These are phyloP conservation scores for Suillus discolor DNA, from an alignment of 768 basidiomycete genomes.

Conservation along the genomic window DNA sequence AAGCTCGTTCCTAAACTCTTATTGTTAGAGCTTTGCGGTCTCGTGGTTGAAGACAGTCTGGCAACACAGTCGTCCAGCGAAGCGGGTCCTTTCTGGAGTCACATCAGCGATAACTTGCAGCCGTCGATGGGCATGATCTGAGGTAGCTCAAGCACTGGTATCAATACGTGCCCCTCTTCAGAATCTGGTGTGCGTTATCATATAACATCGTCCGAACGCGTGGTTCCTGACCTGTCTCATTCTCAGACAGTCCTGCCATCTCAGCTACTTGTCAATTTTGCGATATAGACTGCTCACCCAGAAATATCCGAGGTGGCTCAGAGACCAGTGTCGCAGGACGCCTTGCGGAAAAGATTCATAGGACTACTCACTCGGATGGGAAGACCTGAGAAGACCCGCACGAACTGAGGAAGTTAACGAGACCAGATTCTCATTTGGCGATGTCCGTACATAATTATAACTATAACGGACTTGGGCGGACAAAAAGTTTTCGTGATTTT, in stretches of 20 bases:
- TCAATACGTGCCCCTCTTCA: not conserved
- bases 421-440: not conserved
- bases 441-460: not conserved
- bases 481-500: too few species aligned
- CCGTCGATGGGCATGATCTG: not conserved
- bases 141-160: not conserved
- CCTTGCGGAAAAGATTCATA: not conserved
- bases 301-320: not conserved
- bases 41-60: too few species aligned
- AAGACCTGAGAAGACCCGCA: not conserved
- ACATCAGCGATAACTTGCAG: not conserved
- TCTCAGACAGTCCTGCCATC: not conserved
- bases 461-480: too few species aligned
- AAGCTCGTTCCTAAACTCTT: not conserved
- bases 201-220: not conserved
- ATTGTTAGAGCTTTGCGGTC: too few species aligned
- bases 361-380: not conserved
- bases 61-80: too few species aligned
- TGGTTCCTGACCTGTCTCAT: not conserved
- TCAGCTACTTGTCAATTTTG: not conserved
- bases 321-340: not conserved
- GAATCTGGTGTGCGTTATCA: not conserved
- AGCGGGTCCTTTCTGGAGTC: not conserved
- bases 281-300: not conserved
- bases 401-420: not conserved